These are phyloP conservation scores for Oryza australiensis DNA, from an alignment of 176 grass and related monocot species.

Conservation along the genomic window DNA sequence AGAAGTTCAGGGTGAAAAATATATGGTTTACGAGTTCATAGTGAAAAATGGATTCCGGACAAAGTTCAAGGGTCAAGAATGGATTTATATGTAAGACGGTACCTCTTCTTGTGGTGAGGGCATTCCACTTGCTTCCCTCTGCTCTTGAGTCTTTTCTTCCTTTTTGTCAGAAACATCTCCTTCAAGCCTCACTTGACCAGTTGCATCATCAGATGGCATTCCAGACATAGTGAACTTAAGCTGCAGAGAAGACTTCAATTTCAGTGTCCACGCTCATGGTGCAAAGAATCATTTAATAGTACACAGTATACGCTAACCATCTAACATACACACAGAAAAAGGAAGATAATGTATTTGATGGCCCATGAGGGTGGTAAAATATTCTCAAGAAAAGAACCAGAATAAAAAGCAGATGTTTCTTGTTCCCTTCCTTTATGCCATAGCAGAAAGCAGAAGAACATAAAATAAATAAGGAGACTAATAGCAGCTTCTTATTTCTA, in stretches of 20 bases:
- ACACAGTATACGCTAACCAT: background rate
- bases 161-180: conserved; percentile 38
- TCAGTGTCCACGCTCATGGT: background rate
- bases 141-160: conserved; percentile 50
- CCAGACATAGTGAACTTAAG: conserved; percentile 54
- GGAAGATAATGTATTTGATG: background rate
- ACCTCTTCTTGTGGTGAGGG: conserved; percentile 66
- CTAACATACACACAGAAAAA: conserved; percentile 1
- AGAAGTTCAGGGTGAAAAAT: background rate
- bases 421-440: background rate
- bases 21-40: too few relatives aligned
- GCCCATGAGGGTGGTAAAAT: background rate
- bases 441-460: background rate
- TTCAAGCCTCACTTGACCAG: conserved; percentile 38
- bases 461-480: background rate
- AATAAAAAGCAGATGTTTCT: background rate
- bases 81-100: background rate
- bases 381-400: background rate
- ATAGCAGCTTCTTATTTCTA: background rate
- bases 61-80: background rate
- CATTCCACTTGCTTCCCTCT: conserved; percentile 47
- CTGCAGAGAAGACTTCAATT: conserved; percentile 26
- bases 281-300: background rate
- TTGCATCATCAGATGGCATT: conserved; percentile 44
- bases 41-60: background rate